A percentile compares a stretch with the other conserved stretches of the same genome.
Conservation (phyloP, 2,329 filamentous ascomycete species). For the Mariannaea sp. region DNA sequence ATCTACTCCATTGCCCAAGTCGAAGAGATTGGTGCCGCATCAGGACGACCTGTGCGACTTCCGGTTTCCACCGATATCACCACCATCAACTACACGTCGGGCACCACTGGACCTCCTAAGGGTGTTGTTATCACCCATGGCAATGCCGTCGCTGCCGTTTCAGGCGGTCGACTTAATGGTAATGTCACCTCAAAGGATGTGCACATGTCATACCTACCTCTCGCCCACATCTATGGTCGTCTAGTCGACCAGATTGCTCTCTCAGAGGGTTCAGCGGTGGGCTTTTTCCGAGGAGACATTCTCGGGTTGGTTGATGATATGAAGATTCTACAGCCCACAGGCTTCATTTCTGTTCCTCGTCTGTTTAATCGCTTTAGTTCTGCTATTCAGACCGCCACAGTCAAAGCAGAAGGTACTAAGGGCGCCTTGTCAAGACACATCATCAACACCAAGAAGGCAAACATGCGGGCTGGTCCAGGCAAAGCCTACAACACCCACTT, state of each 20-base stretch:
- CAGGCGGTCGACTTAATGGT: slow-evolving; percentile 61
- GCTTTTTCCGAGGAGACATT: slow-evolving; percentile 94
- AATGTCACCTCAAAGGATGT: slow-evolving; percentile 60
- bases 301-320: slow-evolving; percentile 86
- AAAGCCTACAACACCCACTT: slow-evolving; percentile 80
- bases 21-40: slow-evolving; percentile 76
- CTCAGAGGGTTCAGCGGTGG: slow-evolving; percentile 73
- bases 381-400: slow-evolving; percentile 77
- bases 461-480: slow-evolving; percentile 71
- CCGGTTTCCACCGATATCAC: slow-evolving; percentile 76
- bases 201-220: slow-evolving; percentile 83
- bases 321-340: slow-evolving; percentile 81
- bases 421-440: slow-evolving; percentile 81
- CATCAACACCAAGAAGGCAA: slow-evolving; percentile 78
- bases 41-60: slow-evolving; percentile 71
- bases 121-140: slow-evolving; percentile 82
- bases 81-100: slow-evolving; percentile 91
- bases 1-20: slow-evolving; percentile 82
- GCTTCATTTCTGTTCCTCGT: slow-evolving; percentile 86
- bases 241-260: slow-evolving; percentile 78
- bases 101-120: slow-evolving; percentile 82
- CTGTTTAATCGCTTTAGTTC: slow-evolving; percentile 89
- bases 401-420: slow-evolving; percentile 78
- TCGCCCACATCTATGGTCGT: slow-evolving; percentile 93
- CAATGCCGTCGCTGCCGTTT: slow-evolving; percentile 76